Evolutionary conservation across 768 basidiomycete genomes (phyloP).

Genomic region (Leucosporidium creatinivorum): DNA sequence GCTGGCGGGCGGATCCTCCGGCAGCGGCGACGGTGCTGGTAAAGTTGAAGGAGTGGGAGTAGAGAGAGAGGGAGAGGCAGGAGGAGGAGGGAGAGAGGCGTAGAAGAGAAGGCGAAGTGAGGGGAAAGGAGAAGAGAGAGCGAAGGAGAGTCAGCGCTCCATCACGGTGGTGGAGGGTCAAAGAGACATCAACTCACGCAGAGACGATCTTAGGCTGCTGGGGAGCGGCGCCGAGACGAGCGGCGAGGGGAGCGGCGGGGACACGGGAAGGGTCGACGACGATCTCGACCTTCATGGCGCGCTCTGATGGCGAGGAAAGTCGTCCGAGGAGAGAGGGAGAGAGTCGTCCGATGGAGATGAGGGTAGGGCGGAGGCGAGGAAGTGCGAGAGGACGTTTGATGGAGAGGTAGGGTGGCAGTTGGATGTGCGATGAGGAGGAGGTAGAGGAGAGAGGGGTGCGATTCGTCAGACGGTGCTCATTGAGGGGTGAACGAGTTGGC

Average conservation of each 20-base stretch:
- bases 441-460: not conserved
- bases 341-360: not conserved
- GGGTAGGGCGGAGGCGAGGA: constrained; percentile 13
- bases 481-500: too few species aligned
- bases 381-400: not conserved
- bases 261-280: constrained; percentile 72
- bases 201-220: constrained; percentile 27
- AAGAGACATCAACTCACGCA: constrained; percentile 6
- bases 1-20: constrained; percentile 8
- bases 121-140: constrained; percentile 12
- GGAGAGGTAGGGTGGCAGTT: not conserved
- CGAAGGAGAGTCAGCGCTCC: constrained; percentile 3
- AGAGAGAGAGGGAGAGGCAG: constrained; percentile 26
- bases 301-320: constrained; percentile 53
- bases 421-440: not conserved
- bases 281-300: constrained; percentile 98
- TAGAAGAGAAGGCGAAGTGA: constrained; percentile 28
- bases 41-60: constrained; percentile 32
- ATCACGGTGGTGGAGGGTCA: constrained; percentile 36
- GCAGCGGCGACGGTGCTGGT: constrained; percentile 36
- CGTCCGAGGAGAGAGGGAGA: not conserved
- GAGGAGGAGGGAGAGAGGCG: constrained; percentile 34
- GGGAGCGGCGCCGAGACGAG: constrained; percentile 71
- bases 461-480: too few species aligned
- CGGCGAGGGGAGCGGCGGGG: constrained; percentile 57